A percentile compares a stretch with the other conserved stretches of the same genome.
These are phyloP conservation scores for Emiliania huxleyi DNA, from an alignment of 78 protist genomes.

Conservation along the genomic window DNA sequence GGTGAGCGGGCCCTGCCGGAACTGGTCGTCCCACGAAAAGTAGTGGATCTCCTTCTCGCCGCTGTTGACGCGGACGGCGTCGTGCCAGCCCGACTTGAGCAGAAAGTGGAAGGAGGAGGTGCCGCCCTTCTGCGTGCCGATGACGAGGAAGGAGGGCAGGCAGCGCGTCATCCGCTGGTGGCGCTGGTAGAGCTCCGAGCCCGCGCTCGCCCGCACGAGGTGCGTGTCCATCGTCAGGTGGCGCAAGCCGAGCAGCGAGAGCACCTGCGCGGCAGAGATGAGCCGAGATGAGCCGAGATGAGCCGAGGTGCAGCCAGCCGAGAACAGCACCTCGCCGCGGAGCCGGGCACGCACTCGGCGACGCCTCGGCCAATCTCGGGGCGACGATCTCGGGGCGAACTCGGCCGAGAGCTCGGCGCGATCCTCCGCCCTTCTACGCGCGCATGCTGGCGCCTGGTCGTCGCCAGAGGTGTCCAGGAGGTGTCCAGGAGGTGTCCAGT, in stretches of 20 bases:
- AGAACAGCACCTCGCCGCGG: no score
- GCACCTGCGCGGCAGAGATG: background rate
- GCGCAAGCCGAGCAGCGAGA: background rate
- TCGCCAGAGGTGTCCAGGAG: no score
- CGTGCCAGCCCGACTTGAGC: background rate
- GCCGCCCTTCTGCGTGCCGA: conserved; percentile 9
- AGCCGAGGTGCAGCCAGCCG: no score
- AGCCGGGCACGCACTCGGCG: no score
- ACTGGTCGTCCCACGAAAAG: conserved; percentile 7
- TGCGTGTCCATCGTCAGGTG: conserved; percentile 3
- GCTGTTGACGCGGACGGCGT: background rate
- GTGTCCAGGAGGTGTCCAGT: no score
- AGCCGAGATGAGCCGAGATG: no score
- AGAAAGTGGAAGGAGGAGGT: conserved; percentile 3
- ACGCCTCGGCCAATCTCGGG: no score
- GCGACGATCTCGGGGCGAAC: no score
- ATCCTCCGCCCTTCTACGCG: no score
- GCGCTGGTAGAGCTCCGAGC: conserved; percentile 19
- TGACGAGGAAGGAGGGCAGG: background rate
- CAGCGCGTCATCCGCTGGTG: conserved; percentile 11
- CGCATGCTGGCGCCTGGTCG: no score
- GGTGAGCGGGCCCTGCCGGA: background rate
- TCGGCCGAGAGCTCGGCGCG: no score
- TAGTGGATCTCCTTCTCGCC: conserved; percentile 19
- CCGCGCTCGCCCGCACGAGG: background rate